These are phyloP conservation scores for Cercospora sp. DNA, from an alignment of 2,329 filamentous ascomycete species.

Conservation along the genomic window DNA sequence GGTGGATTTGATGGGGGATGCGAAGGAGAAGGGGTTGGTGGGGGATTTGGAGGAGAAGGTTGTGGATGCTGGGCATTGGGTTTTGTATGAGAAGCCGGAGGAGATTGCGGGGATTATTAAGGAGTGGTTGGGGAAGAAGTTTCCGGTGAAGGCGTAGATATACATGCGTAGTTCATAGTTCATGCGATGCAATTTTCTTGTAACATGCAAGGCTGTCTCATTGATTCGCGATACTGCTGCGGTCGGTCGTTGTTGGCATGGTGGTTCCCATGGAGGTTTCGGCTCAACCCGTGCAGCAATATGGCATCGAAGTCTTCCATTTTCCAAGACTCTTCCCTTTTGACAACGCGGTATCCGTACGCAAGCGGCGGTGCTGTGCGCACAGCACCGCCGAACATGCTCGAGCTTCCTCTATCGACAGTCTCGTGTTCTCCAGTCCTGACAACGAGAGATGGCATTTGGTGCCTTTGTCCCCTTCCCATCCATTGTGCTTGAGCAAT, in stretches of 20 bases:
- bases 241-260: neutral
- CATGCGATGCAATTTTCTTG: neutral
- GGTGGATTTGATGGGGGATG: constrained; percentile 28
- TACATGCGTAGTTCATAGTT: neutral
- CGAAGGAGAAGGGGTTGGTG: constrained; percentile 29
- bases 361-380: neutral
- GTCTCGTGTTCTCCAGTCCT: neutral
- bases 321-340: neutral
- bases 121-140: constrained; percentile 34
- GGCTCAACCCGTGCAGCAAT: neutral
- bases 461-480: neutral
- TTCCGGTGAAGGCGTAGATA: constrained; percentile 34
- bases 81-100: constrained; percentile 34
- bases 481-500: neutral
- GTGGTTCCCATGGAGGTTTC: neutral
- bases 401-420: neutral
- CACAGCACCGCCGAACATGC: neutral
- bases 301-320: neutral
- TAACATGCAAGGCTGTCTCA: neutral
- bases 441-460: neutral
- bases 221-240: neutral
- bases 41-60: constrained; percentile 27
- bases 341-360: neutral
- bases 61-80: constrained; percentile 33
- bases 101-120: constrained; percentile 28